Base-by-base conservation (phyloP, 805 yeast genomes). In the Yamadazyma takamatsuzukensis region DNA sequence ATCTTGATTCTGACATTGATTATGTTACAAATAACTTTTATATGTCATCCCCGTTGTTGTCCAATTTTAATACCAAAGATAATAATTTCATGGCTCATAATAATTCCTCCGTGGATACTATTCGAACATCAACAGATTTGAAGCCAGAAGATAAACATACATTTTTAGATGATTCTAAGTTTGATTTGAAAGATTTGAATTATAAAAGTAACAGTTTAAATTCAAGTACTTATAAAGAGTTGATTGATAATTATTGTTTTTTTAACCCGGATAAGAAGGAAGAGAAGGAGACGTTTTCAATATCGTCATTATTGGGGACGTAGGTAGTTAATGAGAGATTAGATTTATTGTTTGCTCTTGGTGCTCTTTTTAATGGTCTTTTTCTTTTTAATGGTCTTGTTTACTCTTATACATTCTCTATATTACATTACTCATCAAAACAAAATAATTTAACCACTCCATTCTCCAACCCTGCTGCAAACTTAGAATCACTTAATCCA, bases 381-480 rank as follows among this genome's bases (percentile, higher is more conserved):
- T n/a, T n/a, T n/a, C 22, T 11, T 27, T 15, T 13, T 7, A 12
- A 6, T 15, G 12, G 18, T 26, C 18, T 12, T 14, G 6, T 13
- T 12, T 9, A 7, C 16, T 26, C 12, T 26, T 27, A 27, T 18
- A 6, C 13, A n/a, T 27, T 6, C 14, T 7, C 7, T 21, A 18
- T 18, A 27, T 18, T 21, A 18, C 17, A 28, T 6, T 28, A n/a
- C 7, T 19, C 24, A 41, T 82, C 95, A 60, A 88, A 88, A 37
- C 83, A 76, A 55, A 80, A 82, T 78, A 89, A 75, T 44, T 83
- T 77, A n/a, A 88, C 94, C 31, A 74, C 74, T 5, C 97, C 97
- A 47, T 76, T 76, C 41, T 89, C 97, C 41, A 87, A 80, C 3
- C 96, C 97, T 36, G 93, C 85, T 12, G 85, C 95, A 59, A 89